Base-by-base conservation (phyloP, 148 eudicot species). In the Drosera capensis region DNA sequence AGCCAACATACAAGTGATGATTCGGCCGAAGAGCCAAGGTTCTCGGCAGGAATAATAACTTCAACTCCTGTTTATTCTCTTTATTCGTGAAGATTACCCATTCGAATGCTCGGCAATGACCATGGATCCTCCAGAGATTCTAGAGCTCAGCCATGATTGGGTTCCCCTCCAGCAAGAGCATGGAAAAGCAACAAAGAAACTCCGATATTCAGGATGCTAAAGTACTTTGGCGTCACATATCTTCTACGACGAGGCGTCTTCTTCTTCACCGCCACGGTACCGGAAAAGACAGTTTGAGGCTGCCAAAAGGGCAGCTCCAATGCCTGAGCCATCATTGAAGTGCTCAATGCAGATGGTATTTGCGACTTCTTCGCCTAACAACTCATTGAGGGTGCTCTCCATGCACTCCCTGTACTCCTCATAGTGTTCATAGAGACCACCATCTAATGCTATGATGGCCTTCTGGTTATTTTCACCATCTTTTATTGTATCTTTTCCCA, bases 261-360 rank as follows among this genome's bases (percentile, higher is more conserved):
- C 13, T 15, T 9, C 45, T 11, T 71, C 68, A 1, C 48, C 55
- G 46, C 54, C 75, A 0, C 65, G 75, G 54, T 84, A 84, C 49
- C 68, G 87, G 7, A n/a, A n/a, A n/a, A n/a, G 86, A 2, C 94
- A 87, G 67, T 87, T 82, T 14, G 94, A 79, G 16, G 96, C 96
- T 13, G 94, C 96, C 0, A 82, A n/a, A 24, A 86, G 79, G 43
- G 96, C 80, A 22, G 96, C 94, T 22, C 96, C 96, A 13, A 76
- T 76, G 24, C 96, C 96, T 0, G 96, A 82, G 7, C 94, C 96
- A 29, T 82, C 96, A 24, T 77, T 82, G 7, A 94, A 77, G 25
- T 63, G 96, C 66, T 73, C 74, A 20, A 82, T 43, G 4, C 63
- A 56, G 23, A 87, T 46, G 45, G 64, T 63, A 12, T 74, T 66